Base-by-base conservation (phyloP, 116 monocot genomes). In the Papilionanthe hybrid region DNA sequence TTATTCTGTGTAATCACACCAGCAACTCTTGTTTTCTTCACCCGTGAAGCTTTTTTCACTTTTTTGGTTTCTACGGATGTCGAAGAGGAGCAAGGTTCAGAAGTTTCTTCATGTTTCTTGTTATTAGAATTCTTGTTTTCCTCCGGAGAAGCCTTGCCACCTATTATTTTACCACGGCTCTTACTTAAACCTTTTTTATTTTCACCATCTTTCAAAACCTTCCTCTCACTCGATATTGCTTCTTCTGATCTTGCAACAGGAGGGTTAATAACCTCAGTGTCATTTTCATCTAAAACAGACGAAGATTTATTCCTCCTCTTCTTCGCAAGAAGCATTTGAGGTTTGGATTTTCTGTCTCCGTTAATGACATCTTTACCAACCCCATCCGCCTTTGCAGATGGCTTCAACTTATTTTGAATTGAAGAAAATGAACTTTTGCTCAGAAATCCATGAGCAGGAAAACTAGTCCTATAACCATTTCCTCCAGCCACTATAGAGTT, bases 41-140 rank as follows among this genome's bases (percentile, higher is more conserved):
- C 67, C 72, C 75, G 72, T 79, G 91, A 84, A 43, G 82, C 49
- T 83, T 66, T 78, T 32, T 80, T 90, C 53, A 75, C 68, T 67
- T 32, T 65, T 65, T 83, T 86, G 60, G 30, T 13, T 23, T 86
- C 75, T 56, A 78, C 42, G 27, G 19, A 37, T 81, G 65, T 82
- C 49, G 89, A 72, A 77, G 69, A 65, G 42, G 67, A 25, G 48
- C 23, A 75, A 78, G 53, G 63, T 75, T 15, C 49, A 72, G 45
- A 78, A 72, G 60, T 50, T 68, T 65, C 32, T 23, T 85, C 72
- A n/a, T 84, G 42, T 55, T 82, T 86, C 77, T 77, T 80, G 48
- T 71, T 75, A 72, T 25, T 82, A 79, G 5, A 43, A 65, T 79
- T 79, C 75, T 78, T 44, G 55, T 72, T 83, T 73, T 57, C 44